Evolutionary conservation across 768 basidiomycete genomes (phyloP).

Genomic region (Hericium alpestre): DNA sequence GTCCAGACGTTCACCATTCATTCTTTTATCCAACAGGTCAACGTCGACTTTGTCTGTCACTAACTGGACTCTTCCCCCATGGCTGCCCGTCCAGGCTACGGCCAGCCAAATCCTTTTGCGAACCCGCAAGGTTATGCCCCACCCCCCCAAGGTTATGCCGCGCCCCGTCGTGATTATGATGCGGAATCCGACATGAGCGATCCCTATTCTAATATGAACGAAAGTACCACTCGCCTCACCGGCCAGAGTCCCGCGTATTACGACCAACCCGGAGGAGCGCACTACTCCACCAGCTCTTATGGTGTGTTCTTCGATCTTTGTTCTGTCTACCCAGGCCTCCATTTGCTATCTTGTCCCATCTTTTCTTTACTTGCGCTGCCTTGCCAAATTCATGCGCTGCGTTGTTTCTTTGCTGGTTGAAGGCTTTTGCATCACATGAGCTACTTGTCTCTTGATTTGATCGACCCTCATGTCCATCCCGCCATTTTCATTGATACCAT

Average conservation of each 20-base stretch:
- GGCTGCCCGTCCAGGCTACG: constrained; percentile 25
- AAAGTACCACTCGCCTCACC: constrained; percentile 11
- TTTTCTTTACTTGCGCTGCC: too few species aligned
- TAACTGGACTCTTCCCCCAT: constrained; percentile 14
- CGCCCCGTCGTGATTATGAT: constrained; percentile 14
- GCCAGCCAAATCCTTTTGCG: constrained; percentile 22
- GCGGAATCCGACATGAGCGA: constrained; percentile 14
- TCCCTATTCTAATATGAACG: constrained; percentile 12
- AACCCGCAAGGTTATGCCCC: constrained; percentile 16
- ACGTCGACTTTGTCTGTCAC: constrained; percentile 2
- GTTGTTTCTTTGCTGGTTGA: too few species aligned
- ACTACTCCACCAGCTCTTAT: constrained; percentile 6
- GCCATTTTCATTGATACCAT: not conserved
- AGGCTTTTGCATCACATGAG: too few species aligned
- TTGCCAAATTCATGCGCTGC: not conserved
- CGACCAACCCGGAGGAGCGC: not conserved
- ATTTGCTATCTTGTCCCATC: too few species aligned
- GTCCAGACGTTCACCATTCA: constrained; percentile 4
- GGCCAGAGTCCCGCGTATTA: constrained; percentile 4
- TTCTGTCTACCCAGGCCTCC: too few species aligned
- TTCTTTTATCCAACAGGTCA: constrained; percentile 8
- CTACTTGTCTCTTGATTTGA: too few species aligned
- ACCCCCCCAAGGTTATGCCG: constrained; percentile 10
- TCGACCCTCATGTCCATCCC: not conserved
- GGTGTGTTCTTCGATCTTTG: constrained; percentile 3